A percentile compares a stretch with the other conserved stretches of the same genome.
These are phyloP conservation scores for Penicillium sp. DNA, from an alignment of 2,329 filamentous ascomycete species.

Conservation along the genomic window DNA sequence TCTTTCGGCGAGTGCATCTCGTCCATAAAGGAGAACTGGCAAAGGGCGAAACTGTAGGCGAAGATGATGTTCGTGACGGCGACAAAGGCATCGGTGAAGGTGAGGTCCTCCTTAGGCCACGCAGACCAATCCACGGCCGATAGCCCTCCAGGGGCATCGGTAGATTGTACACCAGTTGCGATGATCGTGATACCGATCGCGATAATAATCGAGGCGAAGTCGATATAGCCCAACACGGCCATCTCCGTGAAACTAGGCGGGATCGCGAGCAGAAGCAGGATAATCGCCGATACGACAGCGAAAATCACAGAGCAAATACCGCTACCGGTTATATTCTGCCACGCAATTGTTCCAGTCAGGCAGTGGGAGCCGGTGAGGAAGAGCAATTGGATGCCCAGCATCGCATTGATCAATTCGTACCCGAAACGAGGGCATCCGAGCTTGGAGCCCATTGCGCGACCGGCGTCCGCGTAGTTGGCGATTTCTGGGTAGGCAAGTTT, in stretches of 20 bases:
- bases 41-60: neutral
- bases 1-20: neutral
- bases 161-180: neutral
- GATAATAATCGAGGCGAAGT: neutral
- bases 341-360: neutral
- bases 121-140: neutral
- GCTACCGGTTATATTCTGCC: neutral
- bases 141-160: neutral
- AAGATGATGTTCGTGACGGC: neutral
- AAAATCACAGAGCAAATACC: neutral
- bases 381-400: neutral
- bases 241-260: neutral
- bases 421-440: neutral
- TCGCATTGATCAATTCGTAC: neutral
- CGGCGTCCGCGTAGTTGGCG: neutral
- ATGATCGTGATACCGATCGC: neutral
- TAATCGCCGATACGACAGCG: neutral
- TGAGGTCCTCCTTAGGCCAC: neutral
- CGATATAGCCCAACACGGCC: neutral
- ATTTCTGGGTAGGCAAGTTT: neutral
- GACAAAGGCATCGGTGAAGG: neutral
- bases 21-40: neutral
- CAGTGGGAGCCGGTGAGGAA: neutral
- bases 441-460: neutral
- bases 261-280: neutral